Conservation (phyloP, 768 basidiomycete species). For the Termitomyces sp. region DNA sequence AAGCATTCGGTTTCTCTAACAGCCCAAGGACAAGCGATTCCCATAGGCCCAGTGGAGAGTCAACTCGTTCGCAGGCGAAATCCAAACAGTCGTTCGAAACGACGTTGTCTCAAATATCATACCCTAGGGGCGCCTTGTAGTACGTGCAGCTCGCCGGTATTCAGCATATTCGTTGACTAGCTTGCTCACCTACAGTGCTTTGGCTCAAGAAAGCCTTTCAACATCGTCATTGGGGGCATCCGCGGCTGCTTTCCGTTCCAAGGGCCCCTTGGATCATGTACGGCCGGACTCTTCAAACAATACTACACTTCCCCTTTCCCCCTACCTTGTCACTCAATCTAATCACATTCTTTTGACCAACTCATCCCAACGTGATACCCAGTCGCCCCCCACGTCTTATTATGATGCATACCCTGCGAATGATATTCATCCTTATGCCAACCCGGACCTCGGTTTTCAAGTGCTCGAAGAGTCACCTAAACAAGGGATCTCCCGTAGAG, state of each 20-base stretch:
- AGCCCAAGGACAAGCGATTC: conserved; percentile 34
- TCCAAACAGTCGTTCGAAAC: conserved; percentile 58
- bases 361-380: conserved; percentile 4
- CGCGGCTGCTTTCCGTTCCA: conserved; percentile 29
- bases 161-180: conserved; percentile 1
- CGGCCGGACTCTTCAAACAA: conserved; percentile 26
- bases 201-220: conserved; percentile 58
- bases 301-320: conserved; percentile 18
- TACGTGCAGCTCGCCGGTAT: conserved; percentile 30
- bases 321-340: conserved; percentile 23
- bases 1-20: conserved; percentile 42
- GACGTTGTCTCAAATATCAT: conserved; percentile 41
- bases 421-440: conserved; percentile 71
- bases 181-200: conserved; percentile 31
- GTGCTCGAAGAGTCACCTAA: conserved; percentile 27
- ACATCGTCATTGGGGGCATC: conserved; percentile 42
- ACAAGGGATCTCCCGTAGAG: conserved; percentile 34
- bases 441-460: conserved; percentile 57
- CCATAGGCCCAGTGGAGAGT: conserved; percentile 62
- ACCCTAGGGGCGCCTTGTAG: conserved; percentile 52
- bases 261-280: conserved; percentile 36
- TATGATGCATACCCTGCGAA: conserved; percentile 26
- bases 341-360: conserved; percentile 15
- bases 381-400: conserved; percentile 8
- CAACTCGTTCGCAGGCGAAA: conserved; percentile 42